Evolutionary conservation across 1,139 yeast genomes (phyloP), one percentile per base, ranked within the genome.

Genomic region (Ogataea hybrid): DNA sequence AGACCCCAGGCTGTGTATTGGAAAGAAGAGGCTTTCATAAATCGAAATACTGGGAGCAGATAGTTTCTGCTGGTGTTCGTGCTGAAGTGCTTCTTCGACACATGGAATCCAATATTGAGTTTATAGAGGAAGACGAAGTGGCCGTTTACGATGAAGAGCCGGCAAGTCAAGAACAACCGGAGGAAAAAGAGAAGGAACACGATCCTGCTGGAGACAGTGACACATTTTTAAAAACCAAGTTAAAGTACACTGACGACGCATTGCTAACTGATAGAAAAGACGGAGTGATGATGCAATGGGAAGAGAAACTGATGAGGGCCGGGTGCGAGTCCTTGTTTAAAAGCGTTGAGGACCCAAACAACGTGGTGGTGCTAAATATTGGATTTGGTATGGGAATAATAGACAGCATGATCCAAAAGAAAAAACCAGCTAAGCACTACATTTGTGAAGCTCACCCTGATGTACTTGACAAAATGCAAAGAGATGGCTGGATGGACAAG

Each of bases 271-370:
- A 77, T 23, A 71, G 81, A 46, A 73, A 79, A 37, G 97, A 90
- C 57, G 97, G 97, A 21, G 97, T 90, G 3, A 90, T 90, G 97
- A 90, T 90, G 97, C 84, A 84, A 52, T 90, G 97, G 97, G 97
- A 90, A 62, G 74, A 79, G 4, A 79, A 80, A 22, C 71, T 90
- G 43, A 90, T 90, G 97, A 69, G 73, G 46, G 70, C 81, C 17
- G 95, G 95, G 1, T 84, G 95, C 44, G 80, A 83, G 21, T 68
- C 89, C 0, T 61, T 89, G 14, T 79, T 83, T 61, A 67, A 69
- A 40, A 67, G 73, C 3, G 50, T 57, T 11, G 62, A 61, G 4
- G 57, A 53, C 29, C 75, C 71, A 28, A 57, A 67, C 1, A 77
- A 75, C 28, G 65, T 77, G 9, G 69, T 68, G 20, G 77, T 90